Percentiles rank a stretch among this genome's conserved stretches.
Conservation (phyloP, 2,329 filamentous ascomycete species). For the Colletotrichum falcatum region DNA sequence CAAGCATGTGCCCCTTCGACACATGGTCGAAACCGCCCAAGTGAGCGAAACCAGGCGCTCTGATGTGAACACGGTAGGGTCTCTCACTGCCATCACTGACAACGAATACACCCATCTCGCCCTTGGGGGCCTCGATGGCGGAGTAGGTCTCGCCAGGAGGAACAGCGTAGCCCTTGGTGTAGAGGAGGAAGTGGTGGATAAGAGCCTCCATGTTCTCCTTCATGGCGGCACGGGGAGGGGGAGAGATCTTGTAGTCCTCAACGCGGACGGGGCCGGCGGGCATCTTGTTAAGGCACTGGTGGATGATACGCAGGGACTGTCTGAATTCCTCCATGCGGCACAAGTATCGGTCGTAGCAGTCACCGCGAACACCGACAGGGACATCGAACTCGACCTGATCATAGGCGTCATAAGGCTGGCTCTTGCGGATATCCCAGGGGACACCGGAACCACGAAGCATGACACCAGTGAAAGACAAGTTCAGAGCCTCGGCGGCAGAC, state of each 20-base stretch:
- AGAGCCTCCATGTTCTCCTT: constrained; percentile 99
- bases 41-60: constrained; percentile 96
- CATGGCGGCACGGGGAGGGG: constrained; percentile 96
- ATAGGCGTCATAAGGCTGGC: constrained; percentile 96
- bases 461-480: constrained; percentile 95
- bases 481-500: constrained; percentile 91
- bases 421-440: constrained; percentile 97
- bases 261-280: constrained; percentile 92
- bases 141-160: constrained; percentile 98
- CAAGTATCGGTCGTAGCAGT: constrained; percentile 99
- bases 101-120: constrained; percentile 98
- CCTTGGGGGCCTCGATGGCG: constrained; percentile 99
- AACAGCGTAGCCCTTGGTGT: constrained; percentile 98
- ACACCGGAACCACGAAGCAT: constrained; percentile 98
- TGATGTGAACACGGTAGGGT: constrained; percentile 97
- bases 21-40: constrained; percentile 95
- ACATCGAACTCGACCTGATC: constrained; percentile 98
- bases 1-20: constrained; percentile 89
- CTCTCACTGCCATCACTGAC: constrained; percentile 97
- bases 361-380: constrained; percentile 94
- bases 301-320: constrained; percentile 96
- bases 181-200: constrained; percentile 98
- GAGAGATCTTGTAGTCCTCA: constrained; percentile 98
- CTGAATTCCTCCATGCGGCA: constrained; percentile 99
- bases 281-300: constrained; percentile 99